These are phyloP conservation scores for Echites panduratus DNA, from an alignment of 257 asterid species.

Conservation along the genomic window DNA sequence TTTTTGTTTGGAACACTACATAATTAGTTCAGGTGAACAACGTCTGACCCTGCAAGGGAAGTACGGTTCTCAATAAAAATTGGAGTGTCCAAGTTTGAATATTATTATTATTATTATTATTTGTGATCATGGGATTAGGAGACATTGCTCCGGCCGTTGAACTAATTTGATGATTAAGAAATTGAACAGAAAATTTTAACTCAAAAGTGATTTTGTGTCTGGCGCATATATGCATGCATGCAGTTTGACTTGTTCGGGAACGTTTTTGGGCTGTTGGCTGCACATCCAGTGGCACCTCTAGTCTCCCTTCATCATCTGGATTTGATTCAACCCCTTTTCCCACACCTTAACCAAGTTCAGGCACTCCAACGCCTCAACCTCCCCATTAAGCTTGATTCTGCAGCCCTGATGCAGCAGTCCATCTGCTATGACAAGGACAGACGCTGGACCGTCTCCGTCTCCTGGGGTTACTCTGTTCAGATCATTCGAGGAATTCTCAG, in stretches of 20 bases:
- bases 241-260: slow-evolving; percentile 44
- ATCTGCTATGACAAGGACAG: slow-evolving; percentile 37
- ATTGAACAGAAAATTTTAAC: no score
- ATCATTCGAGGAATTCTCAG: slow-evolving; percentile 27
- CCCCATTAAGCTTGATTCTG: slow-evolving; percentile 35
- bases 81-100: neutral
- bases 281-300: slow-evolving; percentile 44
- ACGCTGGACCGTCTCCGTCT: slow-evolving; percentile 37
- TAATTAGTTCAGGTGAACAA: slow-evolving; percentile 6
- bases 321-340: slow-evolving; percentile 39
- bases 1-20: neutral
- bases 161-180: no score
- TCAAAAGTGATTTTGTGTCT: no score
- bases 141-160: no score
- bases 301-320: slow-evolving; percentile 50
- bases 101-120: no score
- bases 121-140: no score
- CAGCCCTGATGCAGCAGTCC: slow-evolving; percentile 45
- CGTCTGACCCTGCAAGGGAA: no score
- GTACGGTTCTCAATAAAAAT: neutral
- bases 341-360: slow-evolving; percentile 24
- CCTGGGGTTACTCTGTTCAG: slow-evolving; percentile 47
- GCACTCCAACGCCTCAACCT: slow-evolving; percentile 23
- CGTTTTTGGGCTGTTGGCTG: slow-evolving; percentile 35
- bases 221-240: no score